phyloP scores from a whole-genome alignment of 768 basidiomycete genomes.

The Ramaria sp. region DNA sequence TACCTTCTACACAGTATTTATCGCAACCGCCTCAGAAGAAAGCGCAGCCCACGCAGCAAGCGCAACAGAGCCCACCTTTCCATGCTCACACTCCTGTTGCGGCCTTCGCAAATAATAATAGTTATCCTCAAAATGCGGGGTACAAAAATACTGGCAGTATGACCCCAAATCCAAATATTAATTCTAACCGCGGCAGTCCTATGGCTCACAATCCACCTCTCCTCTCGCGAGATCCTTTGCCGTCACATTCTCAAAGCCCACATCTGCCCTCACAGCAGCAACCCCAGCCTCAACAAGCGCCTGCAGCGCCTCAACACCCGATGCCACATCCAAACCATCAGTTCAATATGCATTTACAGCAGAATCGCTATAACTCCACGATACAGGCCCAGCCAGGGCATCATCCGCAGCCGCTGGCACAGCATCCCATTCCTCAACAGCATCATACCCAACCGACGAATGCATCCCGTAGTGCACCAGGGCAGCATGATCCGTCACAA shows the following conservation, averaged over 20 bases:
- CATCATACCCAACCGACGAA: conserved; percentile 16
- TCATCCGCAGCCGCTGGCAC: conserved; percentile 16
- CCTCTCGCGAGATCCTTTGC: conserved; percentile 23
- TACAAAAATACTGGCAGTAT: conserved; percentile 11
- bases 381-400: conserved; percentile 2
- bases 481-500: conserved; percentile 26
- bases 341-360: conserved; percentile 2
- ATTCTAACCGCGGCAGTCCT: conserved; percentile 28
- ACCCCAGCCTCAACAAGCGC: not conserved
- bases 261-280: not conserved
- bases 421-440: conserved; percentile 12
- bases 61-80: conserved; percentile 1
- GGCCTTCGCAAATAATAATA: conserved; percentile 23
- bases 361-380: not conserved
- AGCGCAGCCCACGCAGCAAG: not conserved
- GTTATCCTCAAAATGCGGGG: conserved; percentile 12
- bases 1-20: conserved; percentile 17
- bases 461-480: conserved; percentile 14
- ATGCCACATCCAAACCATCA: conserved; percentile 1
- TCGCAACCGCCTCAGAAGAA: conserved; percentile 9
- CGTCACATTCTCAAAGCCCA: conserved; percentile 10
- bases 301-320: not conserved
- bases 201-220: conserved; percentile 23
- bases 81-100: conserved; percentile 12
- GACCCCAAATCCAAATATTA: conserved; percentile 3